Evolutionary conservation across 139 green algal species (phyloP), one percentile per base, ranked within the genome.

Genomic region (Pseudopediastrum boryanum): DNA sequence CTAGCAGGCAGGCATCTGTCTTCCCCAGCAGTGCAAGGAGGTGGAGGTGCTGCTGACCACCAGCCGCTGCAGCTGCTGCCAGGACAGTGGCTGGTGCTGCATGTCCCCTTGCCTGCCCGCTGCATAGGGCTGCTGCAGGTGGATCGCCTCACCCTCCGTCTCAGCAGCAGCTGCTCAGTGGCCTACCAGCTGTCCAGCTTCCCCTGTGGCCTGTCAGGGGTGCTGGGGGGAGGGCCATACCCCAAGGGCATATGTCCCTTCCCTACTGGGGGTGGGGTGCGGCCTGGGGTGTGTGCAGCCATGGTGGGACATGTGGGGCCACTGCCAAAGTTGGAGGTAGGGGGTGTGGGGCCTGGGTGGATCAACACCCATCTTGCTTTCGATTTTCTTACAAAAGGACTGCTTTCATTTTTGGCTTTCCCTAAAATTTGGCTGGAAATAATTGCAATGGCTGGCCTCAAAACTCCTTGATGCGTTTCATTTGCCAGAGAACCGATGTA

Each of bases 281-380:
- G 31, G 19, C 75, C 63, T 8, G 84, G 84, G 0, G 39, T 42
- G 25, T 77, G 71, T 44, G 19, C 21, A 2, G n/a, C 67, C 7
- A 71, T 44, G 25, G 70, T 88, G 4, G 42, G 50, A 48, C 84
- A 88, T 62, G 59, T 88, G 38, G 84, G 84, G 1, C 58, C 68
- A 0, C 64, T 88, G 46, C 84, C 84, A 4, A 25, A 48, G 8
- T 29, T 88, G 3, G 42, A 81, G 74, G 74, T 81, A 43, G 16
- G 69, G 43, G 23, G 2, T 65, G 9, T 65, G 56, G 8, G 13
- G 25, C 25, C 25, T 65, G 8, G 25, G 19, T 65, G 56, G 21
- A 10, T 65, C 25, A 21, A 21, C 48, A 58, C n/a, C n/a, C n/a
- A n/a, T n/a, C n/a, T n/a, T n/a, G n/a, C n/a, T n/a, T n/a, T n/a